phyloP scores from a whole-genome alignment of 345 rosid genomes.

The Nephelium lappaceum region DNA sequence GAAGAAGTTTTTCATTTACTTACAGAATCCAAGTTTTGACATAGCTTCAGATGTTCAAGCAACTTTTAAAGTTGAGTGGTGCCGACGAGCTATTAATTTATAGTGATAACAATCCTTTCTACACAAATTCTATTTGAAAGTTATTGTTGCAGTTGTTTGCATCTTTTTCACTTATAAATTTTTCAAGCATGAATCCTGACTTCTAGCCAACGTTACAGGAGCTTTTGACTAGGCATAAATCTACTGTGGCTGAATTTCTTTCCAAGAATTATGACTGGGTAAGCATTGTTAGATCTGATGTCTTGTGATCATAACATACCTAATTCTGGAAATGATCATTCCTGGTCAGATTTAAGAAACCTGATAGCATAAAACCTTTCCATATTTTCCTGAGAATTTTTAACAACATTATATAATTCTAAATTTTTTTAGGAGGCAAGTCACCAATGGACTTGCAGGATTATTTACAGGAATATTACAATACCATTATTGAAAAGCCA shows the following conservation, averaged over 20 bases:
- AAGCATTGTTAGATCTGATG: slow-evolving; percentile 15
- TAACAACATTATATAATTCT: too few relatives aligned
- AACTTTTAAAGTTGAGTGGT: slow-evolving; percentile 47
- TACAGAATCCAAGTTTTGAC: slow-evolving; percentile 54
- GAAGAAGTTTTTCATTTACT: slow-evolving; percentile 45
- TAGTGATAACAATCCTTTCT: not conserved
- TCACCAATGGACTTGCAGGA: too few relatives aligned
- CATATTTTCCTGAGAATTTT: not conserved
- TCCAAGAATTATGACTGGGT: slow-evolving; percentile 51
- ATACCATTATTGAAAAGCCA: too few relatives aligned
- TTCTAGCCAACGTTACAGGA: slow-evolving; percentile 31
- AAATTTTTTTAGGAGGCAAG: too few relatives aligned
- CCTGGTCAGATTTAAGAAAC: not conserved
- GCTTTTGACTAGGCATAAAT: slow-evolving; percentile 54
- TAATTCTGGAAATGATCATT: not conserved
- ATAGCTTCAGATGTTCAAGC: slow-evolving; percentile 51
- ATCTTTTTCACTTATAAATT: not conserved
- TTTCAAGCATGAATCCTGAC: slow-evolving; percentile 17
- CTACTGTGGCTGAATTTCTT: slow-evolving; percentile 52
- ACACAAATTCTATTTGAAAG: not conserved
- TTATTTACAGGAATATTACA: too few relatives aligned
- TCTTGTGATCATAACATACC: not conserved
- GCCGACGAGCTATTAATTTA: not conserved
- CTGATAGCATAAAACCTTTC: not conserved
- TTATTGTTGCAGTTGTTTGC: not conserved